These are phyloP conservation scores for Malus asiatica DNA, from an alignment of 306 rosid genomes.

Conservation along the genomic window DNA sequence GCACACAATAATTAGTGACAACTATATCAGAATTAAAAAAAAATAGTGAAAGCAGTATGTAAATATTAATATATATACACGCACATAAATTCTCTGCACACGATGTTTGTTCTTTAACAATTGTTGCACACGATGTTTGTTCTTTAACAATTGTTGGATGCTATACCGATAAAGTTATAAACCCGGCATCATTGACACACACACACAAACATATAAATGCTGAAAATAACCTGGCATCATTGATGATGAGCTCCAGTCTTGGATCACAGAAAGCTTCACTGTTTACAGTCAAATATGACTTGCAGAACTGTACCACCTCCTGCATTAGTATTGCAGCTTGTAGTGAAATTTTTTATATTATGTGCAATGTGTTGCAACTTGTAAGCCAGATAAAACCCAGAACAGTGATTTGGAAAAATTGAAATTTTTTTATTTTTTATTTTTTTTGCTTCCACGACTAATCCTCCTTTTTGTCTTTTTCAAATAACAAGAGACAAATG, in stretches of 20 bases:
- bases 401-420: not conserved
- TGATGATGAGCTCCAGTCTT: constrained; percentile 76
- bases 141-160: not conserved
- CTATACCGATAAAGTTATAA: not conserved
- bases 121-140: not conserved
- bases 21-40: not conserved
- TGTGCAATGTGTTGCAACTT: not conserved
- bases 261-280: constrained; percentile 78
- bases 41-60: not conserved
- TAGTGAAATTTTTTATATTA: not conserved
- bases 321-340: constrained; percentile 22
- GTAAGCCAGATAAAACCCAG: not conserved
- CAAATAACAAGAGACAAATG: not conserved
- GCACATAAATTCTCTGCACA: no score
- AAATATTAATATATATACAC: no score
- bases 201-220: not conserved
- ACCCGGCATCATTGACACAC: not conserved
- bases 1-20: constrained; percentile 8
- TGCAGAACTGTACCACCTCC: constrained; percentile 95
- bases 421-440: not conserved
- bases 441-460: not conserved
- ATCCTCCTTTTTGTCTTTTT: not conserved
- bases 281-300: constrained; percentile 74
- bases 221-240: constrained; percentile 62
- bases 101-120: not conserved